These are phyloP conservation scores for Eucalyptus regnans DNA, from an alignment of 345 rosid species.

Conservation along the genomic window DNA sequence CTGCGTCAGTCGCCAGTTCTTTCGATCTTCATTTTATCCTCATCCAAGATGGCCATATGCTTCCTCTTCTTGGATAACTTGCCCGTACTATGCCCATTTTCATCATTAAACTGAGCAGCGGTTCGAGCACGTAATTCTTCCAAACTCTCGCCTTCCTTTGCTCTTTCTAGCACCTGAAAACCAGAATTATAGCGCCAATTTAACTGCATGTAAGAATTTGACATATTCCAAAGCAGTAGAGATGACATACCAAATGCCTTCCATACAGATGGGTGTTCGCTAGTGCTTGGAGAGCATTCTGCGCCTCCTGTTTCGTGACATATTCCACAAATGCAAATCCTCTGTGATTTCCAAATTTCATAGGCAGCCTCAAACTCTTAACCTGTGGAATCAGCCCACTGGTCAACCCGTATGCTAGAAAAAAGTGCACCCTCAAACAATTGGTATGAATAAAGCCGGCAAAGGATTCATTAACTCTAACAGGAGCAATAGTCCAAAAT, in stretches of 20 bases:
- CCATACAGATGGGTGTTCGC: conserved; percentile 80
- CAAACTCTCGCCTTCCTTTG: conserved; percentile 83
- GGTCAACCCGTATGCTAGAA: neutral
- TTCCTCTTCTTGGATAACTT: conserved; percentile 61
- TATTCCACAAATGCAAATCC: conserved; percentile 88
- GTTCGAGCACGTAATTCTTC: conserved; percentile 69
- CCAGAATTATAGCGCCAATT: neutral
- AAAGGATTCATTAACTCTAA: neutral
- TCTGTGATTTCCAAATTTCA: conserved; percentile 62
- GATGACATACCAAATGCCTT: conserved; percentile 64
- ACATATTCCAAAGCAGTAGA: neutral
- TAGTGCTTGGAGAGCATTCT: conserved; percentile 58
- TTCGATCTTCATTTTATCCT: conserved; percentile 42
- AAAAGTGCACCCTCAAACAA: neutral
- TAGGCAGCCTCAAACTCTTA: conserved; percentile 81
- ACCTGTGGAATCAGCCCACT: conserved; percentile 22
- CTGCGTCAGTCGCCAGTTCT: conserved; percentile 14
- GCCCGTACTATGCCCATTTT: conserved; percentile 20
- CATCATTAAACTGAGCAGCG: conserved; percentile 59
- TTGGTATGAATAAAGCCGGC: neutral
- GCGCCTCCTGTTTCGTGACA: conserved; percentile 84
- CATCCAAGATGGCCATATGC: conserved; percentile 36
- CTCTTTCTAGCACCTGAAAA: conserved; percentile 70
- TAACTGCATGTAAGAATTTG: neutral
- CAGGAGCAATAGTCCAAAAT: neutral